These are phyloP conservation scores for Alternaria ethzedia DNA, from an alignment of 2,329 filamentous ascomycete species.

Conservation along the genomic window DNA sequence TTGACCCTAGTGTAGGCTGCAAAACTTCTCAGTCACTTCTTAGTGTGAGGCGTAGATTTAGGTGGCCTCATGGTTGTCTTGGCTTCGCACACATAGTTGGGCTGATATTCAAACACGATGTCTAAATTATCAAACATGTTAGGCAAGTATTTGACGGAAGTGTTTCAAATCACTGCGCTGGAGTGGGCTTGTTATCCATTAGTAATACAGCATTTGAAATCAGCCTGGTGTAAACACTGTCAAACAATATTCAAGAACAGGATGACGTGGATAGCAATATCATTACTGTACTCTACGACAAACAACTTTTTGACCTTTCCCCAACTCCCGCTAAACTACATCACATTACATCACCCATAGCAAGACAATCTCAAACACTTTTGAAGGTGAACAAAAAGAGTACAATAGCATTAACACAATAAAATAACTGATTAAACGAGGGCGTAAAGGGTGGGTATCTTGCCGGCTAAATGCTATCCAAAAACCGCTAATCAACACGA, in stretches of 20 bases:
- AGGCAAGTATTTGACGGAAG: neutral
- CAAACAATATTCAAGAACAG: neutral
- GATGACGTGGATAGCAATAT: neutral
- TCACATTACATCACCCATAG: neutral
- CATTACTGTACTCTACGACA: neutral
- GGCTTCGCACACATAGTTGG: neutral
- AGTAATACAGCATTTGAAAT: neutral
- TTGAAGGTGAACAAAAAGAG: neutral
- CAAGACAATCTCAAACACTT: neutral
- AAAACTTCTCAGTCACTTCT: neutral
- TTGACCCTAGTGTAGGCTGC: neutral
- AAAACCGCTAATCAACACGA: slow-evolving; percentile 13
- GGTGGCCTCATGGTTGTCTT: neutral
- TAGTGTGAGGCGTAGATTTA: neutral
- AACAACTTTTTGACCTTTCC: neutral
- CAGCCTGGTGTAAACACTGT: neutral
- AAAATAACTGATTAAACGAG: slow-evolving; percentile 8
- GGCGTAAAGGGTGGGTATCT: slow-evolving; percentile 17
- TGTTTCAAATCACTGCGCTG: neutral
- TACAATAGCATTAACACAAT: neutral
- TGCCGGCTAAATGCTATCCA: slow-evolving; percentile 19
- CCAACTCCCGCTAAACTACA: neutral
- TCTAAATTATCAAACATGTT: neutral
- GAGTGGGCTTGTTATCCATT: neutral
- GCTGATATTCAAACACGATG: neutral